Conservation (phyloP, 2,329 filamentous ascomycete genomes). For the Berkeleyomyces basicola region DNA sequence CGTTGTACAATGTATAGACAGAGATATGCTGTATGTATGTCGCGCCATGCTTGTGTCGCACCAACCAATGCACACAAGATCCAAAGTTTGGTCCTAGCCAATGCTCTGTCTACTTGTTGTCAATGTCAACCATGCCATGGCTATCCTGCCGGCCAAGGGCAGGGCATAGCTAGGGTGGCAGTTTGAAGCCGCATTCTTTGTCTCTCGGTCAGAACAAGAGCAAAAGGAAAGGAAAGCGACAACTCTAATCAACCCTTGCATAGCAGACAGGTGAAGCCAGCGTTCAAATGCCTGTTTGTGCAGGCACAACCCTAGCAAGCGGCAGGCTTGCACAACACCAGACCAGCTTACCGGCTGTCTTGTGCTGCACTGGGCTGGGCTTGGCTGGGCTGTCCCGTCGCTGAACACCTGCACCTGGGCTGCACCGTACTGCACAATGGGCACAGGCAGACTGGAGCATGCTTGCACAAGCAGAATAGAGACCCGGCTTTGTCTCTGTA, state of each 20-base stretch:
- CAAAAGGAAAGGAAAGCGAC: neutral
- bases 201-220: neutral
- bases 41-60: neutral
- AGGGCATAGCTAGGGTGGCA: neutral
- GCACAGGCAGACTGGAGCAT: too few species aligned
- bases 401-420: too few species aligned
- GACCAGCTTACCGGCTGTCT: neutral
- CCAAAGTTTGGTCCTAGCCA: neutral
- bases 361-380: neutral
- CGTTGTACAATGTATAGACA: neutral
- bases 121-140: neutral
- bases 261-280: neutral
- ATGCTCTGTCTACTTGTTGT: neutral
- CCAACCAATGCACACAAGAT: neutral
- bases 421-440: neutral
- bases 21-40: neutral
- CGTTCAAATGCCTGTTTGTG: constrained; percentile 1
- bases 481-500: neutral
- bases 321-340: neutral
- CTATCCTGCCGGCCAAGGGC: neutral
- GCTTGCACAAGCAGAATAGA: neutral
- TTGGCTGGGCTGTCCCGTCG: neutral
- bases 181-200: neutral
- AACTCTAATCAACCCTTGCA: constrained; percentile 3
- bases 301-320: constrained; percentile 1